Percentiles rank a stretch among this genome's conserved stretches.
phyloP scores from a whole-genome alignment of 148 eudicot genomes.

The Chenopodium berlandieri region DNA sequence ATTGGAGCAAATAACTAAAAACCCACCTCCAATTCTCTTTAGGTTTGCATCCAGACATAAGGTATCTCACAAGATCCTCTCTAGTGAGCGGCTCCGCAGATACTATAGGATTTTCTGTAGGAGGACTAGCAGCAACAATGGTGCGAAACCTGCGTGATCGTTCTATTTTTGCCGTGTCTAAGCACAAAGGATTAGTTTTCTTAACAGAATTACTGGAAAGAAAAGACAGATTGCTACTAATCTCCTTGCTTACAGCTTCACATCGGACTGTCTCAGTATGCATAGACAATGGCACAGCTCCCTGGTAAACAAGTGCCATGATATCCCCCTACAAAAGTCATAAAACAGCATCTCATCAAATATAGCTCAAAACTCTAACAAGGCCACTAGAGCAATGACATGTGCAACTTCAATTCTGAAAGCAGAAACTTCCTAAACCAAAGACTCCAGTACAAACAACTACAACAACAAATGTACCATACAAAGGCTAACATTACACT shows the following conservation, averaged over 20 bases:
- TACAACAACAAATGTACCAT: not conserved
- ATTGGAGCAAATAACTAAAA: not conserved
- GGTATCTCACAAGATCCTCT: slow-evolving; percentile 82
- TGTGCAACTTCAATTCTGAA: not conserved
- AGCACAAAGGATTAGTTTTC: slow-evolving; percentile 30
- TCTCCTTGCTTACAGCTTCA: slow-evolving; percentile 40
- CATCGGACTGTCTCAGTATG: slow-evolving; percentile 37
- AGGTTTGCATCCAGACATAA: slow-evolving; percentile 97
- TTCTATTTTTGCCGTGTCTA: slow-evolving; percentile 23
- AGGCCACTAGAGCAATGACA: not conserved
- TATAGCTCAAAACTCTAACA: not conserved
- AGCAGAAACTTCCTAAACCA: not conserved
- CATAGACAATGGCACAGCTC: slow-evolving; percentile 51
- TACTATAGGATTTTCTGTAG: slow-evolving; percentile 72
- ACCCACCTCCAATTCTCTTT: slow-evolving; percentile 92
- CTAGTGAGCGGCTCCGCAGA: slow-evolving; percentile 86
- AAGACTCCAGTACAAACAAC: not conserved
- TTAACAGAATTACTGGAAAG: slow-evolving; percentile 33
- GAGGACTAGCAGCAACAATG: slow-evolving; percentile 90
- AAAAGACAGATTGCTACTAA: slow-evolving; percentile 28
- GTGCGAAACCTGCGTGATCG: slow-evolving; percentile 37
- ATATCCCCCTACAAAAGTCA: slow-evolving; percentile 32
- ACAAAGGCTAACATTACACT: not conserved
- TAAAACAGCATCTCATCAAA: slow-evolving; percentile 6
- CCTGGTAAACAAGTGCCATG: slow-evolving; percentile 65